A percentile compares a stretch with the other conserved stretches of the same genome.
Conservation (phyloP, 148 eudicot species). For the Fallopia convolvulus region DNA sequence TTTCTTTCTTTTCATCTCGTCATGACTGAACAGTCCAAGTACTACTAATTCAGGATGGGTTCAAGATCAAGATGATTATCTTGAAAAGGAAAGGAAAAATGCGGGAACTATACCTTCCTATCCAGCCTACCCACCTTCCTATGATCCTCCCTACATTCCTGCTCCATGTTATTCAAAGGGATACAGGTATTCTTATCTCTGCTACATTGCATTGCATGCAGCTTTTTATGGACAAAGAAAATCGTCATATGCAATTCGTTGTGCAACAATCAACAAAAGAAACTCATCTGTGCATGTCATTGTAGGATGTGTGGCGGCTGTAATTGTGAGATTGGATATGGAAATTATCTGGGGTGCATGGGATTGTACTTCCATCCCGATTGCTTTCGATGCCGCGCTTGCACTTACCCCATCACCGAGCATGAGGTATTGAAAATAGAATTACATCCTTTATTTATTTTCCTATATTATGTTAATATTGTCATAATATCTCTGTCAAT, state of each 20-base stretch:
- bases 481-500: neutral
- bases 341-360: slow-evolving; percentile 92
- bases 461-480: neutral
- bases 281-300: slow-evolving; percentile 8
- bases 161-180: slow-evolving; percentile 47
- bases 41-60: slow-evolving; percentile 43
- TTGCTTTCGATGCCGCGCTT: slow-evolving; percentile 81
- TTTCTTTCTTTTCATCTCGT: neutral
- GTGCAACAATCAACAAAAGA: neutral
- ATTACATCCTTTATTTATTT: neutral
- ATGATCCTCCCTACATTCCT: slow-evolving; percentile 51
- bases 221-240: neutral
- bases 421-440: slow-evolving; percentile 53
- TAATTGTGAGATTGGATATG: slow-evolving; percentile 69
- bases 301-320: slow-evolving; percentile 84
- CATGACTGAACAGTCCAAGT: slow-evolving; percentile 11
- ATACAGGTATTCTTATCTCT: slow-evolving; percentile 36
- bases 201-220: neutral
- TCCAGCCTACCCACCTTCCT: slow-evolving; percentile 54
- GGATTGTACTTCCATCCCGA: slow-evolving; percentile 81
- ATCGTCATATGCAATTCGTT: neutral
- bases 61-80: slow-evolving; percentile 43
- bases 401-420: slow-evolving; percentile 76
- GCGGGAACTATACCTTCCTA: slow-evolving; percentile 44
- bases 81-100: slow-evolving; percentile 40